phyloP scores from a whole-genome alignment of 768 basidiomycete genomes.

The Suillus paluster region DNA sequence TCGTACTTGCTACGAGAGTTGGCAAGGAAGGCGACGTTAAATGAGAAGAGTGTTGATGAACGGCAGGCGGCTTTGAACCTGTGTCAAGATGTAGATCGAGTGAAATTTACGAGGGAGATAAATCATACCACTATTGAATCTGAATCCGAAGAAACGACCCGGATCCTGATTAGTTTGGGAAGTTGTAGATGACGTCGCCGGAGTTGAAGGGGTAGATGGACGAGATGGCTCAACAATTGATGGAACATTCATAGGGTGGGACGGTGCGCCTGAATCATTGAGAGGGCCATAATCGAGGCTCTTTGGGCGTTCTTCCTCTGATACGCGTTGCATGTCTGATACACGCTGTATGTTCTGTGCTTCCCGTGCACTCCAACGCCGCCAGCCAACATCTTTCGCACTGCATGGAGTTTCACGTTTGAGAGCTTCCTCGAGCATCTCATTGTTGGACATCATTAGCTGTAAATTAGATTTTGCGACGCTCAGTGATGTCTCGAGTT shows the following conservation, averaged over 20 bases:
- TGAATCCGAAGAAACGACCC: constrained; percentile 74
- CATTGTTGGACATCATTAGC: constrained; percentile 88
- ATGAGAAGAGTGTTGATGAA: constrained; percentile 30
- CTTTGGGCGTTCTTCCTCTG: constrained; percentile 36
- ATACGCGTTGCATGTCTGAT: constrained; percentile 19
- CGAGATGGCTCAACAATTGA: constrained; percentile 17
- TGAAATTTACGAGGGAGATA: constrained; percentile 15
- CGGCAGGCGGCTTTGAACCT: constrained; percentile 42
- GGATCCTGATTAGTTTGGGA: constrained; percentile 44
- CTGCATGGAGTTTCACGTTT: constrained; percentile 54
- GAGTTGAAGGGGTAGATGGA: constrained; percentile 22
- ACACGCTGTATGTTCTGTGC: constrained; percentile 24
- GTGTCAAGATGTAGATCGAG: constrained; percentile 14
- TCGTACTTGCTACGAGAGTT: constrained; percentile 32
- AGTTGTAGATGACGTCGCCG: constrained; percentile 37
- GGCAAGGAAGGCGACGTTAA: constrained; percentile 40
- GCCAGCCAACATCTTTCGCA: constrained; percentile 79
- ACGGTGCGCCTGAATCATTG: constrained; percentile 30
- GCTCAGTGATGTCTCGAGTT: constrained; percentile 84
- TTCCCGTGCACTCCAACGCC: constrained; percentile 52
- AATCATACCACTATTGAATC: constrained; percentile 52
- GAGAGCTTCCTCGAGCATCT: constrained; percentile 95
- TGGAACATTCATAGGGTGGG: constrained; percentile 23
- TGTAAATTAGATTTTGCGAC: constrained; percentile 89
- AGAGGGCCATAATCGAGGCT: constrained; percentile 38